Conservation (phyloP, 148 eudicot genomes). For the Beta vulgaris region DNA sequence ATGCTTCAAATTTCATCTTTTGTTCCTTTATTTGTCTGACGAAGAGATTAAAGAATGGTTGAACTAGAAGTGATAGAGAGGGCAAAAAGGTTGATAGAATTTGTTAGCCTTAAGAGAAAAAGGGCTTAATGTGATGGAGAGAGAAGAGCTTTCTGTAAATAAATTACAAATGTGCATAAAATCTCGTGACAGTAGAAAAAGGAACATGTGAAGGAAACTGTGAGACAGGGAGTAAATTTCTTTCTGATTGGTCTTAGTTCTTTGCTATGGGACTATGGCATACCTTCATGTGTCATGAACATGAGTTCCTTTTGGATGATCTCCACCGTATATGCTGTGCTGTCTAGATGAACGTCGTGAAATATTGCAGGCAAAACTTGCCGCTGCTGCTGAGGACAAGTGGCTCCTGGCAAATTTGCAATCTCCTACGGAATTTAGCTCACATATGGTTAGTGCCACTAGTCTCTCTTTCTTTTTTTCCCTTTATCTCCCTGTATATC, state of each 20-base stretch:
- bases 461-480: background rate
- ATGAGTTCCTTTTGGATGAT: background rate
- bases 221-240: background rate
- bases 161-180: too few species aligned
- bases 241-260: too few species aligned
- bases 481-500: background rate
- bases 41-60: too few species aligned
- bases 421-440: conserved; percentile 87
- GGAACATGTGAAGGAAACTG: background rate
- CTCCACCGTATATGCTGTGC: background rate
- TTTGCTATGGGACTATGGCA: too few species aligned
- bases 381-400: conserved; percentile 65
- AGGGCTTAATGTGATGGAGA: background rate
- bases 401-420: conserved; percentile 94
- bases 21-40: background rate
- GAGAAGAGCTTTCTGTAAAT: background rate
- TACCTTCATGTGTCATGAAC: background rate
- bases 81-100: background rate
- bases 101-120: background rate
- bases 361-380: conserved; percentile 70
- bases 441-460: conserved; percentile 70
- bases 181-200: background rate
- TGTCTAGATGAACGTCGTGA: conserved; percentile 14
- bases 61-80: background rate
- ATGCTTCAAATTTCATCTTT: background rate